Evolutionary conservation across 257 asterid species (phyloP).

Genomic region (Plantago elongata): DNA sequence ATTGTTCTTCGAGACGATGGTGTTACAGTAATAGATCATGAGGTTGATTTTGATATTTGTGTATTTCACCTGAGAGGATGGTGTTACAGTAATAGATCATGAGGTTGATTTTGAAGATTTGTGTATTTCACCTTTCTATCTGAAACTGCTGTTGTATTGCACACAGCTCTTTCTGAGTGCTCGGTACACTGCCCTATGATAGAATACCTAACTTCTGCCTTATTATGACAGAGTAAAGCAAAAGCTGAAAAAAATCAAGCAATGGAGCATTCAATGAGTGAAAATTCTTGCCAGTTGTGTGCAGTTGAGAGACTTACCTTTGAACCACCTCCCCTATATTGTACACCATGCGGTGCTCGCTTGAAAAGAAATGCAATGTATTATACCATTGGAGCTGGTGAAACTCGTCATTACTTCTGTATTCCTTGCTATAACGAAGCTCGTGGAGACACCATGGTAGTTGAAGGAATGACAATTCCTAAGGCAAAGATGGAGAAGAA

Average conservation of each 20-base stretch:
- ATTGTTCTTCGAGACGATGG: neutral
- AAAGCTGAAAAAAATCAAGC: slow-evolving; percentile 94
- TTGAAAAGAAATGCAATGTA: slow-evolving; percentile 90
- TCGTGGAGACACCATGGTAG: slow-evolving; percentile 79
- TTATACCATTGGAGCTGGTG: slow-evolving; percentile 87
- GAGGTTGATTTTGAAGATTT: slow-evolving; percentile 10
- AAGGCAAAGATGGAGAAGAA: slow-evolving; percentile 85
- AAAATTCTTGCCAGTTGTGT: slow-evolving; percentile 96
- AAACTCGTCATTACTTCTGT: slow-evolving; percentile 85
- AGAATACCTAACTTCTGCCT: slow-evolving; percentile 7
- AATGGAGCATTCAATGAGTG: slow-evolving; percentile 86
- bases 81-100: neutral
- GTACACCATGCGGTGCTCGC: slow-evolving; percentile 93
- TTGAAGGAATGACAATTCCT: slow-evolving; percentile 61
- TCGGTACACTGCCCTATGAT: slow-evolving; percentile 6
- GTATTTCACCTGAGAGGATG: too few relatives aligned
- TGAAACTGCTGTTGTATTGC: slow-evolving; percentile 11
- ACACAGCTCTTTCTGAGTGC: slow-evolving; percentile 14
- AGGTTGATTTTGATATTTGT: too few relatives aligned
- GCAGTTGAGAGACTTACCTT: slow-evolving; percentile 95
- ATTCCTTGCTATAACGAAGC: slow-evolving; percentile 81
- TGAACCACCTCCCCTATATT: slow-evolving; percentile 96
- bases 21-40: too few relatives aligned
- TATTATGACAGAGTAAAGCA: slow-evolving; percentile 74
- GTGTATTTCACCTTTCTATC: slow-evolving; percentile 9